phyloP scores from a whole-genome alignment of 139 green algal species.

The Parachlorella kessleri region DNA sequence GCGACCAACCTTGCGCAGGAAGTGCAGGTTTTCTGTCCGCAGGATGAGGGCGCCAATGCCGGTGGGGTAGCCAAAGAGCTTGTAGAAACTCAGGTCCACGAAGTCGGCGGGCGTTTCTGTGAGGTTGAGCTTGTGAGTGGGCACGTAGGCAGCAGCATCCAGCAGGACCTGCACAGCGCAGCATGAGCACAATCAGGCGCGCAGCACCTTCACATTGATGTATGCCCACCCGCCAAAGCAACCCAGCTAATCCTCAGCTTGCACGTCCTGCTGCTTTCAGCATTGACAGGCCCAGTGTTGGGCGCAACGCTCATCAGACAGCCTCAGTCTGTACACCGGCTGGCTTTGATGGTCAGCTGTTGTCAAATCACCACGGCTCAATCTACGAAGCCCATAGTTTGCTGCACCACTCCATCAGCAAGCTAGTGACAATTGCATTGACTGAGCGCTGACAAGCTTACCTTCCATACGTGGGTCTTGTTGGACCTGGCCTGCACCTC shows the following conservation, averaged over 20 bases:
- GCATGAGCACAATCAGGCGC: too few relatives aligned
- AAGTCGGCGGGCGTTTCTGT: conserved; percentile 62
- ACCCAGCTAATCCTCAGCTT: too few relatives aligned
- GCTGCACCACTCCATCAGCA: too few relatives aligned
- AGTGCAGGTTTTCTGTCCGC: conserved; percentile 12
- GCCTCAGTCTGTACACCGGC: background rate
- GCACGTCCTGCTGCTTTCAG: background rate
- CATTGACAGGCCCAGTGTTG: background rate
- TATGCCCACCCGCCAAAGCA: too few relatives aligned
- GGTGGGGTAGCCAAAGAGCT: conserved; percentile 80
- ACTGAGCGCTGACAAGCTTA: background rate
- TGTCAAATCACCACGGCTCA: too few relatives aligned
- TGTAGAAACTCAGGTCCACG: conserved; percentile 70
- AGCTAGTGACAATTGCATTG: background rate
- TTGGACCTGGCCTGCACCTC: conserved; percentile 56
- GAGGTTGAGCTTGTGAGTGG: conserved; percentile 74
- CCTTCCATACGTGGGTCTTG: conserved; percentile 31
- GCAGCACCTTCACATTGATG: too few relatives aligned
- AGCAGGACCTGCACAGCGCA: conserved; percentile 68
- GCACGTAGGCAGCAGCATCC: conserved; percentile 73
- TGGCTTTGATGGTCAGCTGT: too few relatives aligned
- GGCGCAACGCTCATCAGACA: background rate
- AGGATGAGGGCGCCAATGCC: conserved; percentile 44
- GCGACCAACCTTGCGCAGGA: conserved; percentile 11
- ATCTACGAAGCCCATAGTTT: too few relatives aligned